Evolutionary conservation across 805 yeast species (phyloP).

Genomic region (Candida glaebosa): DNA sequence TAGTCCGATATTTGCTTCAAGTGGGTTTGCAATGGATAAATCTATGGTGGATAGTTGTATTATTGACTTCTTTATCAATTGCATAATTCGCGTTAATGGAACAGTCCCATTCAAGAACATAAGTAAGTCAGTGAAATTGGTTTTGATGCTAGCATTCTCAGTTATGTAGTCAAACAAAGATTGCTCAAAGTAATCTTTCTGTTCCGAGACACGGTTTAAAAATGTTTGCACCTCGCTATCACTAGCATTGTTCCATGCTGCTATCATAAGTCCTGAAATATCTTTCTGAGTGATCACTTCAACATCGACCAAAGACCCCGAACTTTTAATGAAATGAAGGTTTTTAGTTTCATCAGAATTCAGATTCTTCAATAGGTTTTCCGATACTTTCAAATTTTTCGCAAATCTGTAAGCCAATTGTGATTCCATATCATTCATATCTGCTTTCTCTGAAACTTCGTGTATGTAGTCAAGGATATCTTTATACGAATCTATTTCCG

Average conservation of each 20-base stretch:
- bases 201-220: constrained; percentile 1
- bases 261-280: constrained; percentile 4
- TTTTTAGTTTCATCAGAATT: constrained; percentile 7
- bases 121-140: constrained; percentile 12
- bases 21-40: constrained; percentile 45
- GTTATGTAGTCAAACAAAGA: constrained; percentile 12
- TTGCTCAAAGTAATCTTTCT: constrained; percentile 6
- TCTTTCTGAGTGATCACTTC: not conserved
- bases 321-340: constrained; percentile 13
- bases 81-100: constrained; percentile 24
- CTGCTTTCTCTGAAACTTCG: constrained; percentile 21
- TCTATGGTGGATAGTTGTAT: constrained; percentile 15
- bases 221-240: constrained; percentile 11
- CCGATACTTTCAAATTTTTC: constrained; percentile 14
- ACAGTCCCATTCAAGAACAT: constrained; percentile 12
- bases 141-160: constrained; percentile 1
- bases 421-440: constrained; percentile 18
- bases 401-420: constrained; percentile 17
- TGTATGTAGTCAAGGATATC: constrained; percentile 29
- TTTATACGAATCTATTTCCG: constrained; percentile 13
- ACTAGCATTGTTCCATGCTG: constrained; percentile 15
- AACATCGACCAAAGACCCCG: not conserved
- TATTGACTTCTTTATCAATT: constrained; percentile 12
- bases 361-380: constrained; percentile 15
- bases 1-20: constrained; percentile 40